Base-by-base conservation (phyloP, 208 protist species). In the Leishmania major region DNA sequence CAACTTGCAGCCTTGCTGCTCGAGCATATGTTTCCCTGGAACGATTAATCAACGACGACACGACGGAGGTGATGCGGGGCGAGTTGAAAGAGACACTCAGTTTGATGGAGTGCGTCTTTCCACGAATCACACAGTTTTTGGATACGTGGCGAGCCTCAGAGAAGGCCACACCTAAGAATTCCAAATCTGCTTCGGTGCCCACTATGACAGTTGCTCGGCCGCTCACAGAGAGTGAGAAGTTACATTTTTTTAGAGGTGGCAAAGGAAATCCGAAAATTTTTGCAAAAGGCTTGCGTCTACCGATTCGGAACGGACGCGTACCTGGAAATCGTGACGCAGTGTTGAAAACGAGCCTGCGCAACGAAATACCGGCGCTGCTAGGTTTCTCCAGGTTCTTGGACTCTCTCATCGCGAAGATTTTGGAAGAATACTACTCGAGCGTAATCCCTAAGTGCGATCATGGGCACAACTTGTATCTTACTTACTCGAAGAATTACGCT, bases 351-450 rank as follows among this genome's bases (percentile, higher is more conserved):
- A 87, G 80, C 80, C 81, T 89, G 31, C 84, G 86, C 37, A 86
- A 96, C 75, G 94, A 97, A 81, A 87, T 95, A 85, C 94, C 94
- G 49, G 78, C 78, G 45, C 72, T 97, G 35, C 49, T 95, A 17
- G 49, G 64, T 8, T 11, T 91, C n/a, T 90, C 91, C 35, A 82
- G 75, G 22, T 84, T 88, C 67, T n/a, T 93, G 55, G 93, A 97
- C 84, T 69, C 74, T 17, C 8, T 89, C 11, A 78, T 96, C 78
- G 79, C 79, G 6, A 89, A 87, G 60, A 25, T 77, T 37, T 64
- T 82, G 43, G 90, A 94, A 59, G 10, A 78, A 22, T 95, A 92
- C 62, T 95, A 94, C 71, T 88, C 80, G 17, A 77, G 72, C 40
- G 78, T 81, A 72, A 96, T 97, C 77, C 93, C 92, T 45, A 89